Evolutionary conservation across 805 yeast species (phyloP).

Genomic region (Metschnikowia drakensbergensis): DNA sequence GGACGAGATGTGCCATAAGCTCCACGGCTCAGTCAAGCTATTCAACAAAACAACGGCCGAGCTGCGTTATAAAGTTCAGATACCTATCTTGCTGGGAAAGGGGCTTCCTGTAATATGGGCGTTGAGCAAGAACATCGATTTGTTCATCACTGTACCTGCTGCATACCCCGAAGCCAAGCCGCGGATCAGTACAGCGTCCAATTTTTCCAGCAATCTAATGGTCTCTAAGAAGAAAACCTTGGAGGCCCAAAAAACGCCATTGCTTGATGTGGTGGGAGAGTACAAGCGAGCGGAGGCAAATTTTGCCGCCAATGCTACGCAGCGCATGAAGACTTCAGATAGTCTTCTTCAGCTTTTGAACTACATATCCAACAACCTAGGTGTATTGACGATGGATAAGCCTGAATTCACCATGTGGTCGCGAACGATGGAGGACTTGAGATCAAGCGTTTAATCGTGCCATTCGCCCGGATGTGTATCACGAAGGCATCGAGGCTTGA

Average conservation of each 20-base stretch:
- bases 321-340: slow-evolving; percentile 13
- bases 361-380: slow-evolving; percentile 27
- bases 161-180: slow-evolving; percentile 29
- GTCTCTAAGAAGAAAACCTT: slow-evolving; percentile 20
- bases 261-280: slow-evolving; percentile 21
- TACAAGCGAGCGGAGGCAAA: slow-evolving; percentile 28
- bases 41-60: slow-evolving; percentile 25
- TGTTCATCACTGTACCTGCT: slow-evolving; percentile 32
- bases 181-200: slow-evolving; percentile 25
- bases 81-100: slow-evolving; percentile 24
- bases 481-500: too few relatives aligned
- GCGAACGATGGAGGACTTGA: slow-evolving; percentile 1
- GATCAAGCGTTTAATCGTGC: not conserved
- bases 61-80: slow-evolving; percentile 28
- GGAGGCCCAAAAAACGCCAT: slow-evolving; percentile 12
- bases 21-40: slow-evolving; percentile 23
- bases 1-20: slow-evolving; percentile 27
- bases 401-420: not conserved
- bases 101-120: slow-evolving; percentile 30
- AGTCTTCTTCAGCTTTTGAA: slow-evolving; percentile 28
- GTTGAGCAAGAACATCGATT: slow-evolving; percentile 23
- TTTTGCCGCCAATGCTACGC: slow-evolving; percentile 22
- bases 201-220: slow-evolving; percentile 29
- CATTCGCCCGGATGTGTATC: too few relatives aligned
- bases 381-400: slow-evolving; percentile 1